Evolutionary conservation across 2,329 filamentous ascomycete genomes (phyloP).

Genomic region (Thermochaetoides dissita): DNA sequence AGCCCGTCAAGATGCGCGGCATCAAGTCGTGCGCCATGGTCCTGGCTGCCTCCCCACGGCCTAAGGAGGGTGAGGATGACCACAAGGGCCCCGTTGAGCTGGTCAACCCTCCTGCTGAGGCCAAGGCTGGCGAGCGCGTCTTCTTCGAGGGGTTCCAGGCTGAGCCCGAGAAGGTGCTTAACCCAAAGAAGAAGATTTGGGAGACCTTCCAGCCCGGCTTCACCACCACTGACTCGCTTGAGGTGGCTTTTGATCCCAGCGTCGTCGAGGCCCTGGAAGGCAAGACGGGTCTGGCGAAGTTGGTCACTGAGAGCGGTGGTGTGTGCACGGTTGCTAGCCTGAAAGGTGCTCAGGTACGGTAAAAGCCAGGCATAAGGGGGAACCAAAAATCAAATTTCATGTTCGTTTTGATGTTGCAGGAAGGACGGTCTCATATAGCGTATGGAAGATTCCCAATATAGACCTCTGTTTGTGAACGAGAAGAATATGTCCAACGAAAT

Average conservation of each 20-base stretch:
- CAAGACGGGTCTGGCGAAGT: conserved; percentile 50
- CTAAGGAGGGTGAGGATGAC: conserved; percentile 71
- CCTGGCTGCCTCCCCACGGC: conserved; percentile 74
- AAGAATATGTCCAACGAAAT: too few relatives aligned
- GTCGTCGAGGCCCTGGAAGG: conserved; percentile 59
- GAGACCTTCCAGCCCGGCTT: conserved; percentile 94
- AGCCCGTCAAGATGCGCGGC: conserved; percentile 98
- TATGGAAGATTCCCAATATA: too few relatives aligned
- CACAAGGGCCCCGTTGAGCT: conserved; percentile 88
- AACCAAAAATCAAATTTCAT: neutral
- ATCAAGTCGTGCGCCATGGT: conserved; percentile 74
- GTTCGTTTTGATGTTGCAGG: too few relatives aligned
- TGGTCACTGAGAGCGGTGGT: conserved; percentile 66
- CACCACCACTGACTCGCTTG: conserved; percentile 66
- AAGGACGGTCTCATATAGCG: too few relatives aligned
- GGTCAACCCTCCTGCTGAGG: conserved; percentile 64
- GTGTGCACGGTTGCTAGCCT: conserved; percentile 73
- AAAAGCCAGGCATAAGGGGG: conserved; percentile 20
- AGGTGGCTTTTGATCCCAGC: conserved; percentile 74
- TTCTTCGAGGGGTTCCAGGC: conserved; percentile 92
- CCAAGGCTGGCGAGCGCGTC: conserved; percentile 73
- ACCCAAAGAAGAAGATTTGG: conserved; percentile 99
- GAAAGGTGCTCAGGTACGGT: conserved; percentile 71
- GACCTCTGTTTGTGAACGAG: too few relatives aligned
- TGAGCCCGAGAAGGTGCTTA: conserved; percentile 82